Conservation (phyloP, 1,284 basidiomycete species). For the Pyrrhoderma noxium region DNA sequence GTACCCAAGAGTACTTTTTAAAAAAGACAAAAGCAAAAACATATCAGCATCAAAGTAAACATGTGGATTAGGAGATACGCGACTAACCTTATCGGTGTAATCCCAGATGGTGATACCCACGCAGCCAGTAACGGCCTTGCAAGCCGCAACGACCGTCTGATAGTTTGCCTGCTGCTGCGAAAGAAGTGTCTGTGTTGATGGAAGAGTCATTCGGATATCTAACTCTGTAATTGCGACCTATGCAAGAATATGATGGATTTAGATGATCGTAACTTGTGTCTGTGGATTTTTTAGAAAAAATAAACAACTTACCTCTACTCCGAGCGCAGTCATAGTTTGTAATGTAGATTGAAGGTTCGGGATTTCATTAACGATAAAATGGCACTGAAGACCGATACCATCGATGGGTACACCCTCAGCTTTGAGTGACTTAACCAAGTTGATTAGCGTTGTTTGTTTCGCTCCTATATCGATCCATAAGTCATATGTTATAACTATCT, state of each 20-base stretch:
- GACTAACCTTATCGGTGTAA: constrained; percentile 36
- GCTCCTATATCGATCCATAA: constrained; percentile 25
- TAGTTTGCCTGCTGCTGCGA: constrained; percentile 45
- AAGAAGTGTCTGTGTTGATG: constrained; percentile 37
- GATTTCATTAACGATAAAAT: constrained; percentile 44
- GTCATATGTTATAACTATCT: not conserved
- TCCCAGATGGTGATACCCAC: constrained; percentile 47
- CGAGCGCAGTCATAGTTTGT: constrained; percentile 39
- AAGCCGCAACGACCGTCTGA: constrained; percentile 37
- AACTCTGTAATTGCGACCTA: constrained; percentile 43
- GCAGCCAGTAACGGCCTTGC: constrained; percentile 35
- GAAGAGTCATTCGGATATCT: constrained; percentile 45
- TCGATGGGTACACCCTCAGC: constrained; percentile 38
- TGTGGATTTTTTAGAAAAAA: not conserved
- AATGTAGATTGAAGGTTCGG: constrained; percentile 37
- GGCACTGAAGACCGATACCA: constrained; percentile 43
- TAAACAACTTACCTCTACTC: constrained; percentile 37
- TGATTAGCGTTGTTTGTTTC: constrained; percentile 40
- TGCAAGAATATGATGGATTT: not conserved
- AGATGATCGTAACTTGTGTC: not conserved
- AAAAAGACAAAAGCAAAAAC: not conserved
- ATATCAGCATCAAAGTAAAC: not conserved
- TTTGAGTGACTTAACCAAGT: constrained; percentile 38
- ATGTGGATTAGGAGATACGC: not conserved
- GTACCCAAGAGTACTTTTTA: constrained; percentile 22